Evolutionary conservation across 495 filamentous ascomycete genomes (phyloP), one percentile per base, ranked within the genome.

Genomic region (Aspergillus ostianus): DNA sequence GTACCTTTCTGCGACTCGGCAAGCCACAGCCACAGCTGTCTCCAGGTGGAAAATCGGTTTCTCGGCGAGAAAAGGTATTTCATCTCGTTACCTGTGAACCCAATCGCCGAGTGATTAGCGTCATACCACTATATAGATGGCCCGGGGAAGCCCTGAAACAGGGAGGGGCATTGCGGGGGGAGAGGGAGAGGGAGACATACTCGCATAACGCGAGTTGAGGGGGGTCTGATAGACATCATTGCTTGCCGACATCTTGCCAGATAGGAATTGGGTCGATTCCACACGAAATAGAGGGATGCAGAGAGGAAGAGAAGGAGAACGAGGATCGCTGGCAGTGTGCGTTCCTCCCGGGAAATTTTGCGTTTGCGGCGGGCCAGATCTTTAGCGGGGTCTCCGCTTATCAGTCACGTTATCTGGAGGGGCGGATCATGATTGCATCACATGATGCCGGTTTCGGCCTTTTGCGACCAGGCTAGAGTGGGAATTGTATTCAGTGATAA

Each of bases 1-100:
- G 63, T 73, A 78, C 90, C 87, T 73, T 87, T 86, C 75, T 95
- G 85, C 26, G 84, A 81, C 78, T 92, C 87, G n/a, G 91, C 91
- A 13, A 96, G 86, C 80, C 84, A 89, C 27, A 92, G 67, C 91
- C 91, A 96, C 50, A 95, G 79, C 63, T 87, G 76, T 63, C 91
- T 84, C 91, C 91, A 94, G 36, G 85, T 91, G 6, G 85, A 83
- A 66, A 81, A 80, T n/a, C 91, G 82, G 55, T 80, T 84, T 29
- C 90, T 83, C 56, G 84, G 84, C 32, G 84, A 87, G 77, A 93
- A 95, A 61, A 93, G 72, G 29, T 74, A 75, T 57, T 74, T 75
- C 77, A 79, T 79, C 77, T 79, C 79, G 64, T 62, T 61, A 63
- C 78, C 77, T 81, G 56, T 57, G 63, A 52, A 63, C 63, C 59